Base-by-base conservation (phyloP, 2,329 filamentous ascomycete genomes). In the Colletotrichum tofieldiae region DNA sequence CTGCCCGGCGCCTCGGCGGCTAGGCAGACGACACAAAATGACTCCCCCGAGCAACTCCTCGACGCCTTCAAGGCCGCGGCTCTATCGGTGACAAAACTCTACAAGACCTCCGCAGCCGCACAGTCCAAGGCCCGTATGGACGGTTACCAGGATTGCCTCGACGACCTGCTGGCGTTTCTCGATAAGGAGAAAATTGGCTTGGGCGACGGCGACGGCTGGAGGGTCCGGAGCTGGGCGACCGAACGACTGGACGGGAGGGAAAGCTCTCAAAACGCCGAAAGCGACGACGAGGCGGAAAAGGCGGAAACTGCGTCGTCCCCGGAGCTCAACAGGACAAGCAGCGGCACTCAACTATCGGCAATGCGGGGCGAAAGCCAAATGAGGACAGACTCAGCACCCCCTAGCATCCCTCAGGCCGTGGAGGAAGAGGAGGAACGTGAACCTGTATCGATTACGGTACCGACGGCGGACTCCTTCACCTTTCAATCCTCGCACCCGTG, bases 141-240 rank as follows among this genome's bases (percentile, higher is more conserved):
- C 49, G 96, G 96, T 35, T 98, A 98, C 77, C 95, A 98, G 81
- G 95, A 98, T 79, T 97, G 95, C 47, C 86, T 99, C 47, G 94
- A 98, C 75, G 96, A 98, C 76, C 86, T 99, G 6, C 84, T 98
- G n/a, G 83, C 87, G 20, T 97, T 97, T 76, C 85, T 98, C 65
- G 95, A 98, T 80, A 93, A 90, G 78, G 92, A 95, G 79, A 91
- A 94, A 75, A 86, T 97, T 67, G 94, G 94, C 0, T 80, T 96
- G 16, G 89, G 88, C 59, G 93, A 96, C 81, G 94, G 94, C 18
- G 95, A 98, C 81, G 94, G 88, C 26, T 90, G 87, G 84, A 86
- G 83, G 73, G 84, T 92, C 67, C 84, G 90, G 67, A 85, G 85
- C 79, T 93, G 91, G 91, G 91, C 90, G 0, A 92, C 89, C 2